These are phyloP conservation scores for Calonectria pauciramosa DNA, from an alignment of 2,329 filamentous ascomycete species.

Conservation along the genomic window DNA sequence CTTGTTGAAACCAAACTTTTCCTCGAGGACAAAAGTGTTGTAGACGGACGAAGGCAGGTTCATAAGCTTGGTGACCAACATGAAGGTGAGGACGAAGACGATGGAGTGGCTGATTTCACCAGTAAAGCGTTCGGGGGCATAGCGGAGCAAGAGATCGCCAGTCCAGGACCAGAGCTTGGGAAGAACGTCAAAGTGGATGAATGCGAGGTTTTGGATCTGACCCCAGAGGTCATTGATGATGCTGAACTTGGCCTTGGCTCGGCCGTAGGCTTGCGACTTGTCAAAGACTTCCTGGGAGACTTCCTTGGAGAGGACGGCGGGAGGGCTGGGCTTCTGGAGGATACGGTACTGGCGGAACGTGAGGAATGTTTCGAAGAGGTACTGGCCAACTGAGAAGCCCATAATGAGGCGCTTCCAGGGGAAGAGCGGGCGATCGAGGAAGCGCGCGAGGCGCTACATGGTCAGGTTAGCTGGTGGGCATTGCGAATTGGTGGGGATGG, in stretches of 20 bases:
- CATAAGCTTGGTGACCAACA: slow-evolving; percentile 83
- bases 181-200: slow-evolving; percentile 91
- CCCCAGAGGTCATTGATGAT: slow-evolving; percentile 85
- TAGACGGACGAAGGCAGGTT: slow-evolving; percentile 89
- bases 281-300: slow-evolving; percentile 92
- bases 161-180: slow-evolving; percentile 91
- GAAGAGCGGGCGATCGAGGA: slow-evolving; percentile 92
- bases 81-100: slow-evolving; percentile 90
- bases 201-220: slow-evolving; percentile 88
- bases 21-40: slow-evolving; percentile 95
- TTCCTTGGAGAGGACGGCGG: slow-evolving; percentile 89
- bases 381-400: slow-evolving; percentile 93
- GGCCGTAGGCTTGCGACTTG: slow-evolving; percentile 95
- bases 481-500: not conserved
- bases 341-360: slow-evolving; percentile 91
- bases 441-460: slow-evolving; percentile 78
- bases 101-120: slow-evolving; percentile 96
- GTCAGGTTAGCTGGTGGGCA: not conserved
- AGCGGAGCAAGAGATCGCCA: slow-evolving; percentile 79
- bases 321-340: slow-evolving; percentile 82
- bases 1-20: slow-evolving; percentile 99
- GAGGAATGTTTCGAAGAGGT: slow-evolving; percentile 89
- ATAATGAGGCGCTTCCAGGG: slow-evolving; percentile 98
- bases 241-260: slow-evolving; percentile 93
- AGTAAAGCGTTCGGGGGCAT: slow-evolving; percentile 82